These are phyloP conservation scores for Candida sakaeoensis DNA, from an alignment of 805 yeast genomes.

Conservation along the genomic window DNA sequence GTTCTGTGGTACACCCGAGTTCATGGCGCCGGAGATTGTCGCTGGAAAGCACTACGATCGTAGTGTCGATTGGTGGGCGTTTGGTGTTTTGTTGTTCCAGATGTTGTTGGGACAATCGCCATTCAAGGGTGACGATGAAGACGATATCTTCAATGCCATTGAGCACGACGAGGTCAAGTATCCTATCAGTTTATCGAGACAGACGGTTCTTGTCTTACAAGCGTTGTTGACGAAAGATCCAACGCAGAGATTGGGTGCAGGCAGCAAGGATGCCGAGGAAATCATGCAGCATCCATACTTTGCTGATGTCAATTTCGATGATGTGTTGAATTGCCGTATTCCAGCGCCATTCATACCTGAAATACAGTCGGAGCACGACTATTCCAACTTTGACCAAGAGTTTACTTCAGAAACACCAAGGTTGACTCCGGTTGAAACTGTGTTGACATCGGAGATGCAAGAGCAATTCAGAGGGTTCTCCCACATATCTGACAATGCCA, in stretches of 20 bases:
- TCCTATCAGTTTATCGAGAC: conserved; percentile 96
- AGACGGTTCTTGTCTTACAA: conserved; percentile 90
- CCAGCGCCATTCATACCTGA: conserved; percentile 91
- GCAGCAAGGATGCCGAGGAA: conserved; percentile 85
- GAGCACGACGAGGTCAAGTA: conserved; percentile 93
- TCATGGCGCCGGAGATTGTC: conserved; percentile 98
- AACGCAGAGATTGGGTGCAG: conserved; percentile 73
- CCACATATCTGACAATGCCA: conserved; percentile 65
- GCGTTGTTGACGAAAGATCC: conserved; percentile 91
- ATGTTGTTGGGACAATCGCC: conserved; percentile 97
- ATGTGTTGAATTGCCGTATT: conserved; percentile 63
- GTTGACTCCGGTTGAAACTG: conserved; percentile 89
- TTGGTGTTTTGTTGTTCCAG: conserved; percentile 93
- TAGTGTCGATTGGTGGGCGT: conserved; percentile 99
- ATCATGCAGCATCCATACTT: conserved; percentile 96
- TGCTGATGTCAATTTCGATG: conserved; percentile 85
- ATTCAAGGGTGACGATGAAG: conserved; percentile 94
- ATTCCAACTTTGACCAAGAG: conserved; percentile 89
- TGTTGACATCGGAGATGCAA: conserved; percentile 81
- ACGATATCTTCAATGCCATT: conserved; percentile 95
- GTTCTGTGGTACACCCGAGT: conserved; percentile 98
- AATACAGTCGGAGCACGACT: conserved; percentile 82
- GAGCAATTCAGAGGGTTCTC: conserved; percentile 98
- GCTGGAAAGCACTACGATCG: conserved; percentile 90
- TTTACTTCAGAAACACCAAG: conserved; percentile 94